phyloP scores from a whole-genome alignment of 2,329 filamentous ascomycete species.

The Parastagonospora avenae region DNA sequence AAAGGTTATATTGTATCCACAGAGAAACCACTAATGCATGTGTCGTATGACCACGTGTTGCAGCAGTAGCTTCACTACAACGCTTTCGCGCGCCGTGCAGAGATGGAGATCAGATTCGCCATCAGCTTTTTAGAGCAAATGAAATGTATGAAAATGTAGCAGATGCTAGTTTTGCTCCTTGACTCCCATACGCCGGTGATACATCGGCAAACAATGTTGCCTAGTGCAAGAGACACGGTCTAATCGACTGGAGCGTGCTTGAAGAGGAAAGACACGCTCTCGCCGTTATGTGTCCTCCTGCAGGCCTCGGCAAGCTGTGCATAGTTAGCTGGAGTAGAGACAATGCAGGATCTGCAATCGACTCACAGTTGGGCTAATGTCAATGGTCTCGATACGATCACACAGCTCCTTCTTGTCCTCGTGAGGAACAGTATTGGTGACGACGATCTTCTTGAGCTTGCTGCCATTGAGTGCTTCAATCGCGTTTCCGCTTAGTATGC shows the following conservation, averaged over 20 bases:
- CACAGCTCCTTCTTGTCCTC: constrained; percentile 80
- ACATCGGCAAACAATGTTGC: constrained; percentile 2
- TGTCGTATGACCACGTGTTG: constrained; percentile 16
- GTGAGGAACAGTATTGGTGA: constrained; percentile 87
- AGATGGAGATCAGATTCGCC: constrained; percentile 4
- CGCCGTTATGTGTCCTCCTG: constrained; percentile 73
- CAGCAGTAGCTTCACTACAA: constrained; percentile 18
- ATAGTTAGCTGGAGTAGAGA: constrained; percentile 14
- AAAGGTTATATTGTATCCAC: constrained; percentile 9
- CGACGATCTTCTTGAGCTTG: constrained; percentile 76
- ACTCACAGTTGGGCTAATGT: constrained; percentile 78
- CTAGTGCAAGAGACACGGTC: not conserved
- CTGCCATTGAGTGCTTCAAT: constrained; percentile 85
- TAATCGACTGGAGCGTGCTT: constrained; percentile 65
- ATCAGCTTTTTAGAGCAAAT: constrained; percentile 1
- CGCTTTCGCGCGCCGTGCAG: not conserved
- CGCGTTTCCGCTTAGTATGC: constrained; percentile 85
- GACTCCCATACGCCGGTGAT: constrained; percentile 24
- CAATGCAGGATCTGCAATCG: not conserved
- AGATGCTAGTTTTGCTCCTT: constrained; percentile 8
- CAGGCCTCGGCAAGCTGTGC: constrained; percentile 69
- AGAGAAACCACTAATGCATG: constrained; percentile 18
- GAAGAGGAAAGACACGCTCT: constrained; percentile 72
- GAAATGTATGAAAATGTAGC: constrained; percentile 2
- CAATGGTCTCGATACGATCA: constrained; percentile 84